Conservation (phyloP, 108 stramenopile species). For the Discostella stelligeroides region DNA sequence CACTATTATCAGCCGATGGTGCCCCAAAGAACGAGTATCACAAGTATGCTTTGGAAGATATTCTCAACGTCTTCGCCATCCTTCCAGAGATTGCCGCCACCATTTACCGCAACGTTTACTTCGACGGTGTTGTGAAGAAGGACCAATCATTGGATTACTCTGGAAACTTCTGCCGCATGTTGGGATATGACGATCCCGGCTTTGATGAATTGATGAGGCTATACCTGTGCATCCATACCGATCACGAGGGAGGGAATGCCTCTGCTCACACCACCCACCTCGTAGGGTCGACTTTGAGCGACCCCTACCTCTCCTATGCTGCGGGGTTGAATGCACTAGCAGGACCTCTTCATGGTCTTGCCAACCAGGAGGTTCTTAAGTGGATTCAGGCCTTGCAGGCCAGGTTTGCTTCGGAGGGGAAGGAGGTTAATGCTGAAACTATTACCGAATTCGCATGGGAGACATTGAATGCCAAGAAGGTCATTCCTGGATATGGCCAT, state of each 20-base stretch:
- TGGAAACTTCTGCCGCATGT: constrained; percentile 98
- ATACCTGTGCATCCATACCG: constrained; percentile 99
- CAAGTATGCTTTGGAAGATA: constrained; percentile 93
- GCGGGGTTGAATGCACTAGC: constrained; percentile 98
- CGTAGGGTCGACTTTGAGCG: constrained; percentile 94
- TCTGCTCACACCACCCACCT: constrained; percentile 99
- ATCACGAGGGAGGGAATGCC: constrained; percentile 99
- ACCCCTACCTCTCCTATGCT: constrained; percentile 96
- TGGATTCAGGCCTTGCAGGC: constrained; percentile 95
- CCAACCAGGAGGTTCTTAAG: constrained; percentile 98
- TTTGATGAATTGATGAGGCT: constrained; percentile 99
- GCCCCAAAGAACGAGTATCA: constrained; percentile 94
- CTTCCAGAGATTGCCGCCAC: constrained; percentile 97
- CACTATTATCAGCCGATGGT: constrained; percentile 59
- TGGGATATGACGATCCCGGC: constrained; percentile 91
- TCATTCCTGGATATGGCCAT: constrained; percentile 99
- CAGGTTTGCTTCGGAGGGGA: constrained; percentile 94
- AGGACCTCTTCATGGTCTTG: constrained; percentile 98
- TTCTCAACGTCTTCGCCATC: constrained; percentile 93
- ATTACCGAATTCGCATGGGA: constrained; percentile 99
- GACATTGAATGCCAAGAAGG: constrained; percentile 98
- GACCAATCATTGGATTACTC: constrained; percentile 95
- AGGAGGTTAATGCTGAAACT: constrained; percentile 94
- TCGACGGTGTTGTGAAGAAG: constrained; percentile 92
- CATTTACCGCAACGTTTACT: constrained; percentile 97